Base-by-base conservation (phyloP, 2,329 filamentous ascomycete genomes). In the Exserohilum turcica region DNA sequence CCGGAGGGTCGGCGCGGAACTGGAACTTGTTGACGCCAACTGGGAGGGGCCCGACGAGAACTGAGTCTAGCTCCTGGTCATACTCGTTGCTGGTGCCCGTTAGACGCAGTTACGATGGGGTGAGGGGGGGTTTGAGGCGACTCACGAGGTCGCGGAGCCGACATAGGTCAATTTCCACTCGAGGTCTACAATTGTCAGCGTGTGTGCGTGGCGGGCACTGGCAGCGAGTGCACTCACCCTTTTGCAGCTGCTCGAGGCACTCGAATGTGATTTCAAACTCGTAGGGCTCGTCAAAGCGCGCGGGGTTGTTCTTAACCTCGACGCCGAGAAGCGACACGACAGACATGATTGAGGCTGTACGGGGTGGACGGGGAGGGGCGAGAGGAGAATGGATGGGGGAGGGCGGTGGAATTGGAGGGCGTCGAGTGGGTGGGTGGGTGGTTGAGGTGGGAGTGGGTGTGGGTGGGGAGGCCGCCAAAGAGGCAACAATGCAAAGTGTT, bases 131-230 rank as follows among this genome's bases (percentile, higher is more conserved):
- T 7, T 42, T 13, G 38, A 52, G 47, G 28, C 52, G 35, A 83
- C 89, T 81, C 82, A 96, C 90, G 91, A 96, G 52, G 93, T 97
- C 60, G 95, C 94, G 66, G 94, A 99, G 71, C 94, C 95, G 73
- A 99, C 94, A 69, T 99, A 99, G 75, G 92, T 99, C 69, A 99
- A 83, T 79, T 99, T 99, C 94, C 94, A 99, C 79, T 99, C 94
- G 57, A 99, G 87, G 79, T 99, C 94, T 96, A 68, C 16, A 29
- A 13, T 46, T 38, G 24, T 12, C n/a, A 45, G 38, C 73, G 61
- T 68, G 63, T 50, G 9, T 19, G 36, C 31, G 16, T 8, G n/a
- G 24, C 16, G 12, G 16, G 12, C 24, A 51, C 18, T 9, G 33
- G 12, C 1, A 9, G 2, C 19, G 12, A 8, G 35, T 12, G n/a